Evolutionary conservation across 2,329 filamentous ascomycete species (phyloP).

Genomic region (Madurella fahalii): DNA sequence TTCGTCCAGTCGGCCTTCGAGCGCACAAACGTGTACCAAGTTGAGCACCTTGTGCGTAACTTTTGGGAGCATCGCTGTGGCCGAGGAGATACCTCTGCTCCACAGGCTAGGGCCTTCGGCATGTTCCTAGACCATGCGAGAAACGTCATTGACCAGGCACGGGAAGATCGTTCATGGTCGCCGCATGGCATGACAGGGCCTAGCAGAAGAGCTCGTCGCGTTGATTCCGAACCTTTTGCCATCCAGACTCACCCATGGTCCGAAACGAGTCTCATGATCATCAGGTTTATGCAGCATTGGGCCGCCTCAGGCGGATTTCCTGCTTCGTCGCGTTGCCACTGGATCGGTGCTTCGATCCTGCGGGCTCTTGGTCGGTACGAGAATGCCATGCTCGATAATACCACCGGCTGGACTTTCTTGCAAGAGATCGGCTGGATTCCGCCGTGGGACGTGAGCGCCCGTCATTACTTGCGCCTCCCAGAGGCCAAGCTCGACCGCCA

Average conservation of each 20-base stretch:
- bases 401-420: constrained; percentile 60
- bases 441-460: constrained; percentile 65
- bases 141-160: constrained; percentile 47
- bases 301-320: constrained; percentile 53
- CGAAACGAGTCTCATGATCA: constrained; percentile 49
- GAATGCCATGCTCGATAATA: constrained; percentile 42
- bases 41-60: constrained; percentile 50
- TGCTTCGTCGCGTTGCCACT: constrained; percentile 49
- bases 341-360: constrained; percentile 61
- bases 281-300: constrained; percentile 69
- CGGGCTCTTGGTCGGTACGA: constrained; percentile 58
- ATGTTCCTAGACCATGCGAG: constrained; percentile 49
- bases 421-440: constrained; percentile 70
- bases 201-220: constrained; percentile 16
- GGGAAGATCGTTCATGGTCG: constrained; percentile 46
- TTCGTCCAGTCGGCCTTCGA: constrained; percentile 57
- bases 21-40: constrained; percentile 46
- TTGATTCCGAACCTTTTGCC: constrained; percentile 8
- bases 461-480: constrained; percentile 57
- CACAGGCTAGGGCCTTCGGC: constrained; percentile 30
- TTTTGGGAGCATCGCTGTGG: constrained; percentile 42
- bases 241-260: constrained; percentile 39
- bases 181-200: constrained; percentile 47
- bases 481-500: constrained; percentile 41
- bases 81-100: constrained; percentile 14